phyloP scores from a whole-genome alignment of 2,329 filamentous ascomycete species.

The Phialocephala sp. region DNA sequence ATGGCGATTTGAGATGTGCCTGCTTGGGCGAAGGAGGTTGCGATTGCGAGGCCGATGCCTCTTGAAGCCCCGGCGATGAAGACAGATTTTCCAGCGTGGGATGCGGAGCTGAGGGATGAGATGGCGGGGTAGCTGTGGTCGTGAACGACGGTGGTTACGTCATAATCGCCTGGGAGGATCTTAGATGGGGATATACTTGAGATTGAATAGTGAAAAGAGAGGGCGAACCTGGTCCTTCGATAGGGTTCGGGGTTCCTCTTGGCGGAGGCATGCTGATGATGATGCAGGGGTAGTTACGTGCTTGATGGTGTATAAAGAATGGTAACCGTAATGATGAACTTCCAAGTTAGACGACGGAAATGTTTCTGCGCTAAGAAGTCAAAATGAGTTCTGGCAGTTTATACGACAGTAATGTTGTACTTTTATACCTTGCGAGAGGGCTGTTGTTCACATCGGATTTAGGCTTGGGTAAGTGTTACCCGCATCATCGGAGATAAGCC shows the following conservation, averaged over 20 bases:
- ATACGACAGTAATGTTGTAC: no score
- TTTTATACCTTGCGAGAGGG: no score
- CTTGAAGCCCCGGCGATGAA: conserved; percentile 62
- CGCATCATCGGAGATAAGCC: background rate
- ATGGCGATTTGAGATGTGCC: conserved; percentile 58
- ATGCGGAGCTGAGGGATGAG: conserved; percentile 47
- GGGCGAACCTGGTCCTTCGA: conserved; percentile 33
- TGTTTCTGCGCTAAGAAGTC: no score
- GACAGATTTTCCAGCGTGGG: conserved; percentile 45
- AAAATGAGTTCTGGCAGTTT: no score
- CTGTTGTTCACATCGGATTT: background rate
- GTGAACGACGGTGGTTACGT: conserved; percentile 37
- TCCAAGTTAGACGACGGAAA: no score
- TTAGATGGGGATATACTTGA: background rate
- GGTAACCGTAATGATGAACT: no score
- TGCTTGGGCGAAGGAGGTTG: conserved; percentile 60
- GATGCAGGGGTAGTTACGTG: conserved; percentile 3
- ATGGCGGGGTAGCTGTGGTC: conserved; percentile 59
- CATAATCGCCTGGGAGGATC: conserved; percentile 28
- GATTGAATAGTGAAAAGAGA: no score
- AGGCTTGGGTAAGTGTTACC: background rate
- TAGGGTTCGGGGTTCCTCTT: conserved; percentile 30
- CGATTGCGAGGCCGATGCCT: conserved; percentile 59
- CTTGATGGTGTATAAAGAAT: no score
- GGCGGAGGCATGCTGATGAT: conserved; percentile 33